These are phyloP conservation scores for Trametes punicea DNA, from an alignment of 768 basidiomycete species.

Conservation along the genomic window DNA sequence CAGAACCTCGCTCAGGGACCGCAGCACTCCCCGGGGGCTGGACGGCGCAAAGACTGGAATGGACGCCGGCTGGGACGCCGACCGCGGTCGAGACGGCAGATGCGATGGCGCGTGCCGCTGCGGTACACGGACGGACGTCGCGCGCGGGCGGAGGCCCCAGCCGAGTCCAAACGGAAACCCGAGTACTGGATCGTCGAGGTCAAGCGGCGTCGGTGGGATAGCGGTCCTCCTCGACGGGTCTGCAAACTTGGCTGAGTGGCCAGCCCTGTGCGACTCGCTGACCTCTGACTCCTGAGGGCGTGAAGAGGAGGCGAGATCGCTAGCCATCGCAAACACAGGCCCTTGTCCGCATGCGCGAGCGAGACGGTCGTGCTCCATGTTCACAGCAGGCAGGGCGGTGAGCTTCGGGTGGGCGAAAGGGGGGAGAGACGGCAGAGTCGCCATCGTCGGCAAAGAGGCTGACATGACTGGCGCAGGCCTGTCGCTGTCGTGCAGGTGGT, in stretches of 20 bases:
- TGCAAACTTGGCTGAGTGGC: background rate
- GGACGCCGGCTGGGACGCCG: conserved; percentile 13
- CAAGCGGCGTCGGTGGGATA: background rate
- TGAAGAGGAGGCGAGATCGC: background rate
- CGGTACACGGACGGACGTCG: conserved; percentile 9
- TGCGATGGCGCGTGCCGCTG: background rate
- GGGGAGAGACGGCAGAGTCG: background rate
- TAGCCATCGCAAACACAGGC: background rate
- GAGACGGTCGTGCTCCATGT: conserved; percentile 20
- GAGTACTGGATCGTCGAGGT: background rate
- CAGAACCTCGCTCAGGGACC: conserved; percentile 9
- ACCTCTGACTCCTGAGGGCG: background rate
- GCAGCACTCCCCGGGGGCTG: conserved; percentile 10
- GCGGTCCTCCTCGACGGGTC: background rate
- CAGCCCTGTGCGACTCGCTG: background rate
- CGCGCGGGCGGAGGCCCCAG: conserved; percentile 8
- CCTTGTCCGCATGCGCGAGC: conserved; percentile 23
- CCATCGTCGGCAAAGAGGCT: conserved; percentile 1
- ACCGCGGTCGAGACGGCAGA: conserved; percentile 9
- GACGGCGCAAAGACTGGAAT: conserved; percentile 13
- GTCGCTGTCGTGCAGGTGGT: background rate
- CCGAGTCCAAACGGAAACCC: background rate
- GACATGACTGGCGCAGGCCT: background rate
- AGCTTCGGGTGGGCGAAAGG: conserved; percentile 10
- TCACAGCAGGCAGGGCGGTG: conserved; percentile 9